Conservation (phyloP, 2,329 filamentous ascomycete species). For the Celoporthe dispersa region DNA sequence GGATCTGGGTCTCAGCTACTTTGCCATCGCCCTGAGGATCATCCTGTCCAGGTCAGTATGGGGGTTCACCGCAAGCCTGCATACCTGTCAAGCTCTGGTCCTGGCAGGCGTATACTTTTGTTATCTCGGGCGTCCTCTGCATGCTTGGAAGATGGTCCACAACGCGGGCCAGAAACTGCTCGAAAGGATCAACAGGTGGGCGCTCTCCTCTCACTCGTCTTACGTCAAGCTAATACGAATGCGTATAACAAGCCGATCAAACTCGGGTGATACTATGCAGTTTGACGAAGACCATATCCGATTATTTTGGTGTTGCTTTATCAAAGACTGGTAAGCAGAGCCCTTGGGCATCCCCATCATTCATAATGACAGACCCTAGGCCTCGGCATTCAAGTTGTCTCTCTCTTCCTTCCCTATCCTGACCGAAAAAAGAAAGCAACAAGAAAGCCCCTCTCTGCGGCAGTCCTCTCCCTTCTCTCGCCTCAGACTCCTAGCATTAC, state of each 20-base stretch:
- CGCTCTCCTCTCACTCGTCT: neutral
- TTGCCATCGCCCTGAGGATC: slow-evolving; percentile 43
- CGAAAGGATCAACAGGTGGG: slow-evolving; percentile 39
- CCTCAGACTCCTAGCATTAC: neutral
- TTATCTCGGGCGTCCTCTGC: slow-evolving; percentile 42
- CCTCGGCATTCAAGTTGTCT: neutral
- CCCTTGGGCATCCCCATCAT: neutral
- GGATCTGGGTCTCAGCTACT: slow-evolving; percentile 39
- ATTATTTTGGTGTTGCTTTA: slow-evolving; percentile 74
- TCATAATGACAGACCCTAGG: too few relatives aligned
- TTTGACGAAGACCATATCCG: slow-evolving; percentile 55
- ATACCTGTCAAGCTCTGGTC: slow-evolving; percentile 41
- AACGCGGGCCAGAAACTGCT: slow-evolving; percentile 41
- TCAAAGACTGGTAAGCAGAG: slow-evolving; percentile 65
- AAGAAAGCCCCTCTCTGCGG: neutral
- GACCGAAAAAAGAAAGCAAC: neutral
- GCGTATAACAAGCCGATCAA: slow-evolving; percentile 25
- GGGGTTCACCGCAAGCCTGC: slow-evolving; percentile 39
- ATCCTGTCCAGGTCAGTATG: slow-evolving; percentile 40
- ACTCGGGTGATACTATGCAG: slow-evolving; percentile 3
- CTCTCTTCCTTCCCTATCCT: neutral
- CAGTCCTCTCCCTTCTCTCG: neutral
- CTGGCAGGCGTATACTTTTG: slow-evolving; percentile 45
- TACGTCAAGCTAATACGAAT: neutral
- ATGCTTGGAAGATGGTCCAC: slow-evolving; percentile 42